Evolutionary conservation across 2,329 filamentous ascomycete genomes (phyloP).

Genomic region (Cladophialophora psammophila): DNA sequence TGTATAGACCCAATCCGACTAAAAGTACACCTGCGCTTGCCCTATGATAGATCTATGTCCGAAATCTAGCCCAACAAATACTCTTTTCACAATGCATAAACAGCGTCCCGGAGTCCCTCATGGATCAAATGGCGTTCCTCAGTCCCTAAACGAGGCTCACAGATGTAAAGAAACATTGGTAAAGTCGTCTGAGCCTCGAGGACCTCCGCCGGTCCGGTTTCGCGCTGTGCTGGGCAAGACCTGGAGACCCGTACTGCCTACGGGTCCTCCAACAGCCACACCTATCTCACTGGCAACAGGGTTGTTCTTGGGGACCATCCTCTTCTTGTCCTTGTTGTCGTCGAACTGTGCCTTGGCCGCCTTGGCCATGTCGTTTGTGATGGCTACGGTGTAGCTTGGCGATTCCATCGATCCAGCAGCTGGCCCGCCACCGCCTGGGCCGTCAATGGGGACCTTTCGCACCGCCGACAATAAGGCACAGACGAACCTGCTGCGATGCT

Average conservation of each 20-base stretch:
- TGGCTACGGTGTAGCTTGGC: conserved; percentile 30
- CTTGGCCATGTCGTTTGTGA: conserved; percentile 25
- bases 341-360: conserved; percentile 23
- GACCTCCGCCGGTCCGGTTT: conserved; percentile 5
- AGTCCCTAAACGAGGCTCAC: not conserved
- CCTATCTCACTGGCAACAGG: conserved; percentile 8
- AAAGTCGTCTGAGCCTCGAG: conserved; percentile 9
- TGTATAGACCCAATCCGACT: not conserved
- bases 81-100: not conserved
- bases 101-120: not conserved
- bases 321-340: conserved; percentile 27
- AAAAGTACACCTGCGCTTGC: conserved; percentile 1
- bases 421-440: conserved; percentile 23
- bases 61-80: not conserved
- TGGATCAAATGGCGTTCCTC: not conserved
- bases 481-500: conserved; percentile 35
- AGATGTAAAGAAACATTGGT: conserved; percentile 5
- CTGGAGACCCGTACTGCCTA: conserved; percentile 22
- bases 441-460: conserved; percentile 32
- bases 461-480: conserved; percentile 34
- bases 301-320: conserved; percentile 25
- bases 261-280: conserved; percentile 12
- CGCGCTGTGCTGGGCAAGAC: conserved; percentile 16
- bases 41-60: not conserved
- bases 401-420: conserved; percentile 22